phyloP scores from a whole-genome alignment of 768 basidiomycete species.

The Podaxis sp. region DNA sequence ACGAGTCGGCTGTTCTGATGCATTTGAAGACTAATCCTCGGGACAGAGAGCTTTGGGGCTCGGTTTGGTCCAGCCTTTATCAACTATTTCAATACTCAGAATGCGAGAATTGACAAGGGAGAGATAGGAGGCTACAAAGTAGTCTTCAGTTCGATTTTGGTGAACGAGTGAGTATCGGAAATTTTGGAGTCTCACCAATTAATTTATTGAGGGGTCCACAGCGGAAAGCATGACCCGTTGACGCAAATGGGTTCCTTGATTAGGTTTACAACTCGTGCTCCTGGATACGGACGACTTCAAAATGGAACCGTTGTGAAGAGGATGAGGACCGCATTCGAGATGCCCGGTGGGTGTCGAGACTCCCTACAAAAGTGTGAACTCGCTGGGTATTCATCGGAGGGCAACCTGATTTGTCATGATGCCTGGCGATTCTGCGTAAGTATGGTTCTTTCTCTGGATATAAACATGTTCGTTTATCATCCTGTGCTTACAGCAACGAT shows the following conservation, averaged over 20 bases:
- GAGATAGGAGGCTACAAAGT: constrained; percentile 4
- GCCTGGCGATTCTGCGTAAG: constrained; percentile 3
- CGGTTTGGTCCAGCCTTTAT: constrained; percentile 2
- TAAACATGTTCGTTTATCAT: neutral
- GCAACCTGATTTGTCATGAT: neutral
- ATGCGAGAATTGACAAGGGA: constrained; percentile 4
- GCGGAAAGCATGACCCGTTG: constrained; percentile 5
- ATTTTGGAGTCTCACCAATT: too few relatives aligned
- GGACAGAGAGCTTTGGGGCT: constrained; percentile 8
- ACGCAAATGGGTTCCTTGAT: constrained; percentile 9
- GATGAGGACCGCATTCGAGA: neutral
- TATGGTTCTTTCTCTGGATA: neutral
- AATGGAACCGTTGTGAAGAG: constrained; percentile 2
- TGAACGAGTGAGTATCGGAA: constrained; percentile 2
- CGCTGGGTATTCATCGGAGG: neutral
- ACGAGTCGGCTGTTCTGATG: neutral
- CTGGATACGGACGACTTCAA: constrained; percentile 7
- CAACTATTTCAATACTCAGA: neutral
- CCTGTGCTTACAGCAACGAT: neutral
- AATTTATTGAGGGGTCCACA: neutral
- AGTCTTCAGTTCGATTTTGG: constrained; percentile 1
- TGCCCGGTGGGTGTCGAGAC: neutral
- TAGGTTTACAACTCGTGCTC: neutral
- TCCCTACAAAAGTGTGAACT: neutral
- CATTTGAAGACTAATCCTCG: neutral